Percentiles rank a stretch among this genome's conserved stretches.
These are phyloP conservation scores for Kurtzmaniella quercitrusa DNA, from an alignment of 1,139 yeast genomes.

Conservation along the genomic window DNA sequence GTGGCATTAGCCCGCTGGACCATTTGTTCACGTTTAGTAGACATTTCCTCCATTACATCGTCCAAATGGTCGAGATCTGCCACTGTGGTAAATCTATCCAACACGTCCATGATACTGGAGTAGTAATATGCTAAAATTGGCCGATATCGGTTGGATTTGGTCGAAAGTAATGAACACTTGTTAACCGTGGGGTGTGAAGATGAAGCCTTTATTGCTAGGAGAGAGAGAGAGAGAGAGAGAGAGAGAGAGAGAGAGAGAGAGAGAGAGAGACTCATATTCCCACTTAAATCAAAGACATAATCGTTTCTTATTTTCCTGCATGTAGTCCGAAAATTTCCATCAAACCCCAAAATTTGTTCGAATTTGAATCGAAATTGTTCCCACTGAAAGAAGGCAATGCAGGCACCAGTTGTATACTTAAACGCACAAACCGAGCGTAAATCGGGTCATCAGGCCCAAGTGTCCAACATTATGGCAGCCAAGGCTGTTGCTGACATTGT, in stretches of 20 bases:
- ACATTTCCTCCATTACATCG: background rate
- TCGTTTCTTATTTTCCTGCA: background rate
- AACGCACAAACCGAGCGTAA: conserved; percentile 90
- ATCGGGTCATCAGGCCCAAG: conserved; percentile 95
- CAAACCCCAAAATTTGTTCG: background rate
- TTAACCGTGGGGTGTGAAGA: too few species aligned
- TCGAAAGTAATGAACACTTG: too few species aligned
- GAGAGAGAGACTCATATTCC: too few species aligned
- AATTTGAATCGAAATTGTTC: too few species aligned
- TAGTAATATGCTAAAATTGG: too few species aligned
- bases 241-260: too few species aligned
- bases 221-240: too few species aligned
- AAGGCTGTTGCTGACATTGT: conserved; percentile 97
- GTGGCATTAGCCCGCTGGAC: background rate
- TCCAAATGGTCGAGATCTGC: background rate
- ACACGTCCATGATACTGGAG: background rate
- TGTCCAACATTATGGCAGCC: conserved; percentile 96
- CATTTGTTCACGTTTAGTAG: background rate
- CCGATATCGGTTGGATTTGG: too few species aligned
- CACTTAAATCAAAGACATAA: too few species aligned
- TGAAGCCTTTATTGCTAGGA: too few species aligned
- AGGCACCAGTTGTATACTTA: conserved; percentile 49
- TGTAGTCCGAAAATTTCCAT: conserved; percentile 7
- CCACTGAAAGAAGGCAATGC: conserved; percentile 37
- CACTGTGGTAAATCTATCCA: conserved; percentile 1